Conservation (phyloP, 768 basidiomycete species). For the Auricularia sp. region DNA sequence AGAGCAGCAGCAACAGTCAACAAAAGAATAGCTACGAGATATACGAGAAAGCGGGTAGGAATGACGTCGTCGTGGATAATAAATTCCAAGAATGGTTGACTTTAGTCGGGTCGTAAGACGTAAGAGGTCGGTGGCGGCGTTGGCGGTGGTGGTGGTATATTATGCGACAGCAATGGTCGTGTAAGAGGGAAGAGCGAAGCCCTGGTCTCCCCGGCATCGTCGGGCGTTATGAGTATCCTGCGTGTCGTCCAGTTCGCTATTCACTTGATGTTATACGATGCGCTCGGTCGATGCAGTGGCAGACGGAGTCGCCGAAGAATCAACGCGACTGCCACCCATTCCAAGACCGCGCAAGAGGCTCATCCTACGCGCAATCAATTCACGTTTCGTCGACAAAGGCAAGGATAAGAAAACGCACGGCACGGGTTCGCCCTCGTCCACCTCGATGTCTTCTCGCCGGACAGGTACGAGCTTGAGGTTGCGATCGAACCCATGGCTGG, state of each 20-base stretch:
- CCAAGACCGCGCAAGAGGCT: neutral
- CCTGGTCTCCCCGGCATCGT: no score
- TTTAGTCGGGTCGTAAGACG: no score
- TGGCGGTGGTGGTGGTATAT: no score
- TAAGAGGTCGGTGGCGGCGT: no score
- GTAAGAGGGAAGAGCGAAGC: no score
- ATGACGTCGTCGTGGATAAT: no score
- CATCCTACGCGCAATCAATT: neutral
- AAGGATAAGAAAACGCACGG: neutral
- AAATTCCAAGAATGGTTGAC: no score
- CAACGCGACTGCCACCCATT: neutral
- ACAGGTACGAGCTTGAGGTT: conserved; percentile 48
- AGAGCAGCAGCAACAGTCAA: neutral
- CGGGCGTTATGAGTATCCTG: no score
- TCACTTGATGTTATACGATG: no score
- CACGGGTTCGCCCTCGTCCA: neutral
- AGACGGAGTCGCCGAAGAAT: neutral
- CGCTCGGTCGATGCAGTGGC: no score
- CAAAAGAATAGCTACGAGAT: neutral
- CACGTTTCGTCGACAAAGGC: neutral
- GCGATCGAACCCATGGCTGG: conserved; percentile 69
- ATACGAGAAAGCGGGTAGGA: neutral
- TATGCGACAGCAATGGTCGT: no score
- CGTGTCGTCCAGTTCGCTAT: no score
- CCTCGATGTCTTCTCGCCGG: conserved; percentile 42